Conservation (phyloP, 192 early-diverging fungal genomes). For the Geosiphon pyriformis region DNA sequence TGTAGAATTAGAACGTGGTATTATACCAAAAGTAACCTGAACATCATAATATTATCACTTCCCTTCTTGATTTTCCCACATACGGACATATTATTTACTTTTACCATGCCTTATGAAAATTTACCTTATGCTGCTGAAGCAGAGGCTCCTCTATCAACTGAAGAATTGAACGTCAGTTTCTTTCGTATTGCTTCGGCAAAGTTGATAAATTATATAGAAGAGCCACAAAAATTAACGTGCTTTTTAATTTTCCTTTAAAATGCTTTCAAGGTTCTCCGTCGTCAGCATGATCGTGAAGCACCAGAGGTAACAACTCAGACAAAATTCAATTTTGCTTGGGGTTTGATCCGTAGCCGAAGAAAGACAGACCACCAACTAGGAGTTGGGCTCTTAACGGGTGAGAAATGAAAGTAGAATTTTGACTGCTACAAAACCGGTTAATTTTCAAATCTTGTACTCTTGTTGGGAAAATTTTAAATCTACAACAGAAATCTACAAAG, state of each 20-base stretch:
- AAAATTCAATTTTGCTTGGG: constrained; percentile 98
- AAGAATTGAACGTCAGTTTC: constrained; percentile 15
- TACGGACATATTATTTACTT: too few species aligned
- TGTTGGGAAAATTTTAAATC: constrained; percentile 5
- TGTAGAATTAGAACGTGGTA: too few species aligned
- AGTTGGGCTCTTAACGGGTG: constrained; percentile 71
- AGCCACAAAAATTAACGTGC: too few species aligned
- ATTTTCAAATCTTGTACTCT: background rate
- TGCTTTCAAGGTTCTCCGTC: constrained; percentile 56
- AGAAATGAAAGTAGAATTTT: background rate
- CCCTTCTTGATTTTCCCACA: too few species aligned
- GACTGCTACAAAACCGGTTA: background rate
- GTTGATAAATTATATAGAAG: too few species aligned
- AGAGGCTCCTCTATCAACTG: background rate
- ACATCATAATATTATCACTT: too few species aligned
- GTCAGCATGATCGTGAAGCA: constrained; percentile 66
- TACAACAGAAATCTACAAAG: constrained; percentile 86
- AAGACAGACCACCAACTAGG: constrained; percentile 70
- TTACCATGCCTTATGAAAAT: too few species aligned
- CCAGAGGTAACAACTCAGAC: constrained; percentile 73
- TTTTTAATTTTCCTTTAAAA: too few species aligned
- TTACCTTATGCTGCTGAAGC: constrained; percentile 21
- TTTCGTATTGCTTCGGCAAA: background rate
- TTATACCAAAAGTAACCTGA: too few species aligned
- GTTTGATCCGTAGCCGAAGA: constrained; percentile 65